Base-by-base conservation (phyloP, 176 grass and related monocot species). In the Musa acuminata region DNA sequence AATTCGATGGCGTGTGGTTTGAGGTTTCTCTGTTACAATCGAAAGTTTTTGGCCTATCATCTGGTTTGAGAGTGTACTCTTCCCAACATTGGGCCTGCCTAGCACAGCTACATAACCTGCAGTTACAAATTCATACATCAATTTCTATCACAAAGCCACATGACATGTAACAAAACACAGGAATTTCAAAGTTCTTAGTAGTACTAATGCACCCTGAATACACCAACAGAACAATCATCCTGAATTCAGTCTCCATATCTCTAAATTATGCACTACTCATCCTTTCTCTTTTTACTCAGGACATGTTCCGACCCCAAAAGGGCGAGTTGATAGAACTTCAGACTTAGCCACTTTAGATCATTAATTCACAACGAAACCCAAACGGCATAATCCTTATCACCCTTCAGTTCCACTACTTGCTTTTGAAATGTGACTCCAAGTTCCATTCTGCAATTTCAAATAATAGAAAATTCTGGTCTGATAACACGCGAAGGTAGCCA, bases 41-140 rank as follows among this genome's bases (percentile, higher is more conserved):
- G 95, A 99, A 66, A 99, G 85, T 53, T 99, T 99, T 70, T 94
- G 90, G 75, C 95, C 95, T 8, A 99, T 85, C 29, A 99, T 87
- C 85, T 99, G 95, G 80, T 99, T 99, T 71, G 86, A 87, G 25
- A 94, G 88, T 20, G 95, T 94, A 82, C 95, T 99, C 83, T 94
- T 98, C 57, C 95, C 90, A 13, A 98, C 95, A 89, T 98, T 98
- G 53, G 90, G 90, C 9, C 89, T 93, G 75, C 95, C 95, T 49
- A 98, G 29, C 9, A 98, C 95, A 78, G 90, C 95, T 66, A 98
- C 86, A 84, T 89, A 98, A 17, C 93, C 93, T 93, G 83, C 64
- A 69, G 16, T 58, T 55, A 8, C 12, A 50, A 17, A 55, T 52
- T 8, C 14, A 57, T 12, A 55, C 2, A 17, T 5, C 24, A 10